phyloP scores from a whole-genome alignment of 345 rosid species.

The Turritis glabra region DNA sequence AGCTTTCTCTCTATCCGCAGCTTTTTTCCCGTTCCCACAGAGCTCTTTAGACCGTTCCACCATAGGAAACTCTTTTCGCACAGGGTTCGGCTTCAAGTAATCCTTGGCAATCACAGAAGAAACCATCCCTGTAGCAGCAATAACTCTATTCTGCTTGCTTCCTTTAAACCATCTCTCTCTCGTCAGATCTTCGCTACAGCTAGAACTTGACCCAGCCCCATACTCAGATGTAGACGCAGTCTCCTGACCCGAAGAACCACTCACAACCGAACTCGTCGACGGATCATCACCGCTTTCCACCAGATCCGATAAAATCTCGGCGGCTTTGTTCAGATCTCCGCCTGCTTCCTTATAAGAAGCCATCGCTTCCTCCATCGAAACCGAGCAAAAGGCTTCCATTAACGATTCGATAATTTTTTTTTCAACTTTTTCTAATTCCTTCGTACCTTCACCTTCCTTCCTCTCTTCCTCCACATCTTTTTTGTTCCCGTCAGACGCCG shows the following conservation, averaged over 20 bases:
- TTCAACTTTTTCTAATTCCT: neutral
- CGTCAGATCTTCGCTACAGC: constrained; percentile 38
- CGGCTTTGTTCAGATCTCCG: constrained; percentile 55
- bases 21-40: constrained; percentile 25
- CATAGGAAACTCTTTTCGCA: constrained; percentile 30
- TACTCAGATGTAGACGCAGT: constrained; percentile 51
- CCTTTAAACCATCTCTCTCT: constrained; percentile 38
- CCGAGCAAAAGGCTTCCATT: constrained; percentile 53
- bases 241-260: constrained; percentile 47
- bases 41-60: constrained; percentile 30
- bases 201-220: constrained; percentile 37
- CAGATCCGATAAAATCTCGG: constrained; percentile 42
- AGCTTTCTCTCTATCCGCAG: constrained; percentile 49
- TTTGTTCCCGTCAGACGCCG: constrained; percentile 34
- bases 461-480: constrained; percentile 23
- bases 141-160: constrained; percentile 57
- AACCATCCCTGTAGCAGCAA: constrained; percentile 80
- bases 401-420: constrained; percentile 36
- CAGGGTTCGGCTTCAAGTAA: constrained; percentile 52
- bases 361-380: constrained; percentile 55
- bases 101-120: constrained; percentile 83
- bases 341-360: constrained; percentile 48
- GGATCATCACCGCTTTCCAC: constrained; percentile 49
- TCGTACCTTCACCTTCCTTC: constrained; percentile 11
- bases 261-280: constrained; percentile 45